Percentiles rank a stretch among this genome's conserved stretches.
Evolutionary conservation across 257 asterid species (phyloP).

Genomic region (Eustoma russellianum): DNA sequence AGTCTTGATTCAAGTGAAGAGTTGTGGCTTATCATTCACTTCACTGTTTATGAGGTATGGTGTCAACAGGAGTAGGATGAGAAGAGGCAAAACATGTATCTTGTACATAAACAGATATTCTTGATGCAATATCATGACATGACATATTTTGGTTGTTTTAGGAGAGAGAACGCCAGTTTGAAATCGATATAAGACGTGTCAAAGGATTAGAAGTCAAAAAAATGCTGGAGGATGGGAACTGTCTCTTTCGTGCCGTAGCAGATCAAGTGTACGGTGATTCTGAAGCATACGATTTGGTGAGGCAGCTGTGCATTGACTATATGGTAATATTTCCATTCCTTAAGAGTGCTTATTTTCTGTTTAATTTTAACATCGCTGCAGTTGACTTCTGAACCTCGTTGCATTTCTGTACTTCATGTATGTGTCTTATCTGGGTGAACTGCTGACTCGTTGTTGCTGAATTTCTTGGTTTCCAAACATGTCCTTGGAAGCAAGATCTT

Average conservation of each 20-base stretch:
- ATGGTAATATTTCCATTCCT: slow-evolving; percentile 45
- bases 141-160: slow-evolving; percentile 25
- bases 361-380: too few species aligned
- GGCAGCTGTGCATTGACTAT: slow-evolving; percentile 99
- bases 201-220: slow-evolving; percentile 89
- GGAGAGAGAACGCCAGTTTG: slow-evolving; percentile 95
- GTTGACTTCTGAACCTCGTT: too few species aligned
- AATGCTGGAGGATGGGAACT: slow-evolving; percentile 96
- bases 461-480: too few species aligned
- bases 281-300: slow-evolving; percentile 70
- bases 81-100: not conserved
- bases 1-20: too few species aligned
- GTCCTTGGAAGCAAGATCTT: too few species aligned
- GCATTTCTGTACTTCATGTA: too few species aligned
- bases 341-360: too few species aligned
- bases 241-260: slow-evolving; percentile 98
- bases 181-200: slow-evolving; percentile 69
- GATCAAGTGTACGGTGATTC: slow-evolving; percentile 99
- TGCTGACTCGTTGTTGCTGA: too few species aligned
- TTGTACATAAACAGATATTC: not conserved
- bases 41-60: too few species aligned
- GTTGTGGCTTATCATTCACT: too few species aligned
- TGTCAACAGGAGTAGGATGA: not conserved
- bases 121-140: not conserved
- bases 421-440: too few species aligned